Evolutionary conservation across 78 protist genomes (phyloP), one percentile per base, ranked within the genome.

Genomic region (Capsaspora owczarzaki): DNA sequence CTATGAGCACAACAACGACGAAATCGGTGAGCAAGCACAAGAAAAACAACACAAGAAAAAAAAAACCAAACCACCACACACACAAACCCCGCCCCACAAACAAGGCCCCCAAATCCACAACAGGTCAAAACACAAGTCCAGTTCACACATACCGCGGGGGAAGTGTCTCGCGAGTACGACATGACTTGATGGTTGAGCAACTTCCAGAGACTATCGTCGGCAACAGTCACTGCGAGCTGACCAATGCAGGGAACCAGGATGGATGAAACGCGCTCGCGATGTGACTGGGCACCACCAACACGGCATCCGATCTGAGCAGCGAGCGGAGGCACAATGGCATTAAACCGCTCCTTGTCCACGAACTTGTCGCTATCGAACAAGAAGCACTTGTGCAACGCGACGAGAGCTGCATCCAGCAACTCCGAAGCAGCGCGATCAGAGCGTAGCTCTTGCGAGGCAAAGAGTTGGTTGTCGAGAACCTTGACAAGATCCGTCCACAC

Each of bases 131-230:
- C n/a, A n/a, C n/a, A n/a, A n/a, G n/a, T n/a, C n/a, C n/a, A n/a
- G n/a, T n/a, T n/a, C n/a, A n/a, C n/a, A n/a, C n/a, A n/a, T n/a
- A n/a, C n/a, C n/a, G n/a, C n/a, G n/a, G n/a, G n/a, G n/a, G n/a
- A n/a, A n/a, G n/a, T n/a, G n/a, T n/a, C n/a, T n/a, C n/a, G n/a
- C n/a, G n/a, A n/a, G n/a, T n/a, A n/a, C n/a, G 56, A 49, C 53
- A 89, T 80, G 37, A 89, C 70, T n/a, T 70, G 20, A 51, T 86
- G 2, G 63, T 89, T 89, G 68, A 89, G 71, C 38, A 53, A 47
- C 82, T 87, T 86, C 93, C 93, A 89, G 40, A 84, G 56, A 6
- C 78, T 61, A 35, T 89, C 90, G 78, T 84, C 81, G 46, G 70
- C 74, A 23, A 83, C 80, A 25, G 87, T 51, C 10, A 87, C 86